Conservation (phyloP, 441 rosid genomes). For the Melastoma candidum region DNA sequence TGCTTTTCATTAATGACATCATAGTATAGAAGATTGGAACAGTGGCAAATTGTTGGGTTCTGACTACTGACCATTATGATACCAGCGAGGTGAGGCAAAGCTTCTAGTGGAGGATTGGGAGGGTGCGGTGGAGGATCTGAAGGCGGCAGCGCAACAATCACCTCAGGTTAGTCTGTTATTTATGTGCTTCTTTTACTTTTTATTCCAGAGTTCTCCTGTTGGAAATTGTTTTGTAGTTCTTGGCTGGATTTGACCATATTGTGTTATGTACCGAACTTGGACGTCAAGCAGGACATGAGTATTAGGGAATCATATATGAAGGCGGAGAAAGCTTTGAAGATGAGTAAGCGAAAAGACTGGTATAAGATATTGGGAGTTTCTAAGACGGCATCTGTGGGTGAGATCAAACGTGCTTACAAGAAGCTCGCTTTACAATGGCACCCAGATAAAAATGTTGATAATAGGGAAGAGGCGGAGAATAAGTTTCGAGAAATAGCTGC, state of each 20-base stretch:
- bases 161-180: slow-evolving; percentile 60
- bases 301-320: slow-evolving; percentile 66
- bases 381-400: slow-evolving; percentile 63
- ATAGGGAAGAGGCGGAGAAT: slow-evolving; percentile 90
- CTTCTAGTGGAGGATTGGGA: slow-evolving; percentile 88
- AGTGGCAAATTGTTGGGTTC: neutral
- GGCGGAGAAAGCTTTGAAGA: slow-evolving; percentile 91
- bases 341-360: slow-evolving; percentile 97
- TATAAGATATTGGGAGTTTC: slow-evolving; percentile 83
- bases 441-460: slow-evolving; percentile 89
- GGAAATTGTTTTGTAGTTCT: neutral
- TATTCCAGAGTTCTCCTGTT: neutral
- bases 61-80: neutral
- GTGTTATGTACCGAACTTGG: neutral
- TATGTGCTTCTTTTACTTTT: neutral
- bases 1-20: too few species aligned
- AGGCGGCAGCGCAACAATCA: slow-evolving; percentile 67
- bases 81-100: slow-evolving; percentile 93
- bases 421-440: slow-evolving; percentile 97
- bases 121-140: slow-evolving; percentile 92
- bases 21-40: too few species aligned
- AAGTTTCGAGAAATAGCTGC: slow-evolving; percentile 87
- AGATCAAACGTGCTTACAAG: slow-evolving; percentile 88
- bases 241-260: neutral
- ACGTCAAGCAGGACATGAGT: slow-evolving; percentile 50